Conservation (phyloP, 192 early-diverging fungal species). For the Entomortierella chlamydospora region DNA sequence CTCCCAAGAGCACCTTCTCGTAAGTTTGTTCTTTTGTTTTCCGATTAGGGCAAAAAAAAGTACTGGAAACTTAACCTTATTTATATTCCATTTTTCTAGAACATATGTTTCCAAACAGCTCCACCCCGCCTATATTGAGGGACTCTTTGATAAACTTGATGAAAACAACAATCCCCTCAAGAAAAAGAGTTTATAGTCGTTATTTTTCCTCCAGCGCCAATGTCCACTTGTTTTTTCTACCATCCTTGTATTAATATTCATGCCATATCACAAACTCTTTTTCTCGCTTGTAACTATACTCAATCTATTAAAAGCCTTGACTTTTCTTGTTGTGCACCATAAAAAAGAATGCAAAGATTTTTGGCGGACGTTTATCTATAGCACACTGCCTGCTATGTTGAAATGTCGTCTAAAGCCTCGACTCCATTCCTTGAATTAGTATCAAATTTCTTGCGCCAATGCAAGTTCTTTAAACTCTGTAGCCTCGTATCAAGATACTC, state of each 20-base stretch:
- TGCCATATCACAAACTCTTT: too few species aligned
- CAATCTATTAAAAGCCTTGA: too few species aligned
- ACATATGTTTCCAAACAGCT: slow-evolving; percentile 51
- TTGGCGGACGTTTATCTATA: too few species aligned
- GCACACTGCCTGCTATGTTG: too few species aligned
- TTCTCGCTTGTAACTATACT: too few species aligned
- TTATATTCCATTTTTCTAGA: slow-evolving; percentile 9
- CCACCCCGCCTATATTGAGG: slow-evolving; percentile 41
- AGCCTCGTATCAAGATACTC: slow-evolving; percentile 14
- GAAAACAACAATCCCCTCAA: slow-evolving; percentile 1
- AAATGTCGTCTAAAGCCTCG: background rate
- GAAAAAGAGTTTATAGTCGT: background rate
- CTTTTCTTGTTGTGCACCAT: too few species aligned
- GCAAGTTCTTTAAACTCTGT: background rate
- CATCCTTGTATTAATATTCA: too few species aligned
- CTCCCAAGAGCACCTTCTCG: slow-evolving; percentile 62
- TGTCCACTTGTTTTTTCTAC: background rate
- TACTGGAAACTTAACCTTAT: background rate
- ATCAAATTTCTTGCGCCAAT: slow-evolving; percentile 1
- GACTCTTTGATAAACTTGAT: slow-evolving; percentile 19
- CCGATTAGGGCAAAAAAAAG: too few species aligned
- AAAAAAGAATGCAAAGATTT: too few species aligned
- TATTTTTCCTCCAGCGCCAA: too few species aligned
- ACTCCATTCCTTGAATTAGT: slow-evolving; percentile 3
- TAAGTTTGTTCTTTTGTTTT: too few species aligned